phyloP scores from a whole-genome alignment of 1,284 basidiomycete species.

The Kwoniella shivajii region DNA sequence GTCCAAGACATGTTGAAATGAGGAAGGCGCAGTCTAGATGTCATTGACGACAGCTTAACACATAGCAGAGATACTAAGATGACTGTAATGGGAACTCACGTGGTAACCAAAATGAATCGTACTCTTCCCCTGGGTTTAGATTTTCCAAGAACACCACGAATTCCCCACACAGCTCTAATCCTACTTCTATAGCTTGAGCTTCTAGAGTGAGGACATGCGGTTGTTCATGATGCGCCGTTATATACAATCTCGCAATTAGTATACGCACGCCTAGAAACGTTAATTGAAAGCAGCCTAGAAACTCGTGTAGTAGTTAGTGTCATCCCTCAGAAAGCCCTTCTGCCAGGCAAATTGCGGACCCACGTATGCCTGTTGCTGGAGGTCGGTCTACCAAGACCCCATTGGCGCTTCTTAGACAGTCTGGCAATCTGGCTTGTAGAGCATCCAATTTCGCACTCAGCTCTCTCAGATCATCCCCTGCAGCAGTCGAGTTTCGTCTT shows the following conservation, averaged over 20 bases:
- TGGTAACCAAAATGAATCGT: constrained; percentile 8
- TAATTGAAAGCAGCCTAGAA: constrained; percentile 12
- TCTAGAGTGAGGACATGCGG: neutral
- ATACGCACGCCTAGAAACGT: constrained; percentile 9
- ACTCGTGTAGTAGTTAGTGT: no score
- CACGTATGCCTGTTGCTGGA: constrained; percentile 9
- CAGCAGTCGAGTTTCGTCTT: neutral
- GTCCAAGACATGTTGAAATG: constrained; percentile 9
- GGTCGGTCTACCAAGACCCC: neutral
- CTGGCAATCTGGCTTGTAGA: constrained; percentile 2
- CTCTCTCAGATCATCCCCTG: neutral
- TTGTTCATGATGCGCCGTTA: constrained; percentile 8
- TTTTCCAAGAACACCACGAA: constrained; percentile 10
- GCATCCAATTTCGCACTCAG: constrained; percentile 7
- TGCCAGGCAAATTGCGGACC: neutral
- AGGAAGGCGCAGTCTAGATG: constrained; percentile 8
- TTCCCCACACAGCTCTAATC: constrained; percentile 3
- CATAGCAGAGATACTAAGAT: no score
- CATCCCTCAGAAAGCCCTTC: neutral
- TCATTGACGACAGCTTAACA: neutral
- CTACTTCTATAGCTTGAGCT: neutral
- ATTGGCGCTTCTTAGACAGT: neutral
- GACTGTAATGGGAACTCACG: neutral
- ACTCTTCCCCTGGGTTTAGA: constrained; percentile 1
- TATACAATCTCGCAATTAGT: constrained; percentile 2